Evolutionary conservation across 2,329 filamentous ascomycete genomes (phyloP).

Genomic region (Diaporthe citri): DNA sequence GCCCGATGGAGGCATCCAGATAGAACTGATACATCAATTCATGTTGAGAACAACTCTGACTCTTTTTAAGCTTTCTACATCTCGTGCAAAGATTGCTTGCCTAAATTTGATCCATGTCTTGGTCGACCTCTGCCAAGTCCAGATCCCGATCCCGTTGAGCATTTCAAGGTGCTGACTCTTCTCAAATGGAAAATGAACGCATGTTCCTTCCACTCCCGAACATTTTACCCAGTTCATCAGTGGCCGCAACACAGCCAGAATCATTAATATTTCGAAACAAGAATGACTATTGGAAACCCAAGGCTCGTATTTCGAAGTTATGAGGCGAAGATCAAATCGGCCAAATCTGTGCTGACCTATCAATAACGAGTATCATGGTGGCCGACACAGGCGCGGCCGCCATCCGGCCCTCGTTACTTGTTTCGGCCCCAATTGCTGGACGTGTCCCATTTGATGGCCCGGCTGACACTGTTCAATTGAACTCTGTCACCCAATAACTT

Average conservation of each 20-base stretch:
- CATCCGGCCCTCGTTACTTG: background rate
- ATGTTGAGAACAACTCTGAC: no score
- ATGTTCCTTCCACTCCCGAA: background rate
- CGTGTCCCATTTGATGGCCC: background rate
- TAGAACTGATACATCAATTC: no score
- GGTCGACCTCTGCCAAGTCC: background rate
- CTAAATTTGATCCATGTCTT: background rate
- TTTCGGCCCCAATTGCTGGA: constrained; percentile 10
- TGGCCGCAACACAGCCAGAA: background rate
- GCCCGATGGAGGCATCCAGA: background rate
- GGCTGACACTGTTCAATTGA: background rate
- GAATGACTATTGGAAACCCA: background rate
- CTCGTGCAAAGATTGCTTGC: background rate
- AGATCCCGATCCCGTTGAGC: no score
- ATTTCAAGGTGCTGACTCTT: no score
- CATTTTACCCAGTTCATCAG: background rate
- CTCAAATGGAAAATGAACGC: background rate
- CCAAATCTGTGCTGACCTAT: background rate
- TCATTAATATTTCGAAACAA: background rate
- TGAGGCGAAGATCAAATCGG: constrained; percentile 11
- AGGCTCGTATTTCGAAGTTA: background rate
- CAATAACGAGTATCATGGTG: background rate
- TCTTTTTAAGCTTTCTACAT: background rate
- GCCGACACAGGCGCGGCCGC: constrained; percentile 22
- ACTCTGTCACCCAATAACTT: background rate